Evolutionary conservation across 2,329 filamentous ascomycete species (phyloP).

Genomic region (Fusarium sp.): DNA sequence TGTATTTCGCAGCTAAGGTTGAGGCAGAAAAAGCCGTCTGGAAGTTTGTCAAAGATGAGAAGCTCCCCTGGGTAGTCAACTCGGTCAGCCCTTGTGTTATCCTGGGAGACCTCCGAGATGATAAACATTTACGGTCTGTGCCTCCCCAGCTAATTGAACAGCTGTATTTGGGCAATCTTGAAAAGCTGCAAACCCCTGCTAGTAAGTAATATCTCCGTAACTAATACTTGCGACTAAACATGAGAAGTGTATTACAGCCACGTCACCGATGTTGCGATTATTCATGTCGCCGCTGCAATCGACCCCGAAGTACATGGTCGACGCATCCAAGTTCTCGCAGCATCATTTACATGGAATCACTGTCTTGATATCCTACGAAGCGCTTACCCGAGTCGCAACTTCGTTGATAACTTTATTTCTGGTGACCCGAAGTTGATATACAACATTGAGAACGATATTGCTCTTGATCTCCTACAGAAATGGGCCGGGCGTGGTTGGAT

Average conservation of each 20-base stretch:
- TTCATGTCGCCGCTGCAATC: slow-evolving; percentile 23
- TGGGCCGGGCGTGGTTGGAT: slow-evolving; percentile 31
- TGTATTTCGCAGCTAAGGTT: slow-evolving; percentile 23
- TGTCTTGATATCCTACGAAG: slow-evolving; percentile 17
- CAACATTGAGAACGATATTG: slow-evolving; percentile 21
- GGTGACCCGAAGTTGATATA: slow-evolving; percentile 11
- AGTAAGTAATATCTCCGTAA: background rate
- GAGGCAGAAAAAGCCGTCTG: slow-evolving; percentile 31
- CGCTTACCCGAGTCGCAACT: slow-evolving; percentile 3
- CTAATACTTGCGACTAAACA: background rate
- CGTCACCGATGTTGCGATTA: slow-evolving; percentile 21
- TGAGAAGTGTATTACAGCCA: slow-evolving; percentile 26
- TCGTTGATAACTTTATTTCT: slow-evolving; percentile 19
- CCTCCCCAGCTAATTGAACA: slow-evolving; percentile 28
- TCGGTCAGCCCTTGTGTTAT: slow-evolving; percentile 33
- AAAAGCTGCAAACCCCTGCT: slow-evolving; percentile 2
- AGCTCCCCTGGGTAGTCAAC: slow-evolving; percentile 24
- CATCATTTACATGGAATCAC: slow-evolving; percentile 26
- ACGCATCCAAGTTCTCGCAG: slow-evolving; percentile 23
- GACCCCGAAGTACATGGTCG: slow-evolving; percentile 4
- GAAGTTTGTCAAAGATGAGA: slow-evolving; percentile 26
- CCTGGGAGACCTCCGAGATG: slow-evolving; percentile 11
- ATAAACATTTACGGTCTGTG: slow-evolving; percentile 30
- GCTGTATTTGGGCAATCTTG: slow-evolving; percentile 19
- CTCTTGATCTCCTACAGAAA: slow-evolving; percentile 12